A percentile compares a stretch with the other conserved stretches of the same genome.
Evolutionary conservation across 148 eudicot genomes (phyloP).

Genomic region (Rhododendron ferrugineum): DNA sequence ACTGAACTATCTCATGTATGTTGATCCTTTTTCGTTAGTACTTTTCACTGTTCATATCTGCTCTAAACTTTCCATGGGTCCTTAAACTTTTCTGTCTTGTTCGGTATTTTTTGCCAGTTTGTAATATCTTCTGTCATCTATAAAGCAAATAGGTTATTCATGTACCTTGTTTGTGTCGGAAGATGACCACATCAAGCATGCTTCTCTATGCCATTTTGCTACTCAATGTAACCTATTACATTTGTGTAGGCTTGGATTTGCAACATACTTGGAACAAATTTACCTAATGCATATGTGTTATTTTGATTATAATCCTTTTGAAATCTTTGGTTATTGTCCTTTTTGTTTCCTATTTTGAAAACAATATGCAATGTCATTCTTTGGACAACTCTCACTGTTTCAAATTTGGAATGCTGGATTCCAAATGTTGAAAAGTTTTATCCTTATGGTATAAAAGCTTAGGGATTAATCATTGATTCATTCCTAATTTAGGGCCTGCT

Average conservation of each 20-base stretch:
- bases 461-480: not conserved
- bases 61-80: not conserved
- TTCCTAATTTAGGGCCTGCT: constrained; percentile 52
- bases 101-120: not conserved
- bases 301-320: not conserved
- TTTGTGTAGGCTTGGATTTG: not conserved
- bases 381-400: not conserved
- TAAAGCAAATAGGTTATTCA: constrained; percentile 38
- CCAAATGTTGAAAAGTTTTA: not conserved
- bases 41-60: not conserved
- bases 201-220: not conserved
- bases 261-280: not conserved
- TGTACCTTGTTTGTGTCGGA: constrained; percentile 40
- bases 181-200: constrained; percentile 30
- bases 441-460: not conserved
- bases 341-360: not conserved
- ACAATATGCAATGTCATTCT: not conserved
- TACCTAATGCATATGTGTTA: not conserved
- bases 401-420: not conserved
- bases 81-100: not conserved
- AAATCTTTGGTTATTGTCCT: not conserved
- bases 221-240: not conserved
- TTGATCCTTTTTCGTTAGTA: not conserved
- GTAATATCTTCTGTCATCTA: constrained; percentile 27
- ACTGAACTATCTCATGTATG: not conserved